Percentiles rank a stretch among this genome's conserved stretches.
Evolutionary conservation across 75 land plant species (phyloP).

Genomic region (Cunninghamia lanceolata): DNA sequence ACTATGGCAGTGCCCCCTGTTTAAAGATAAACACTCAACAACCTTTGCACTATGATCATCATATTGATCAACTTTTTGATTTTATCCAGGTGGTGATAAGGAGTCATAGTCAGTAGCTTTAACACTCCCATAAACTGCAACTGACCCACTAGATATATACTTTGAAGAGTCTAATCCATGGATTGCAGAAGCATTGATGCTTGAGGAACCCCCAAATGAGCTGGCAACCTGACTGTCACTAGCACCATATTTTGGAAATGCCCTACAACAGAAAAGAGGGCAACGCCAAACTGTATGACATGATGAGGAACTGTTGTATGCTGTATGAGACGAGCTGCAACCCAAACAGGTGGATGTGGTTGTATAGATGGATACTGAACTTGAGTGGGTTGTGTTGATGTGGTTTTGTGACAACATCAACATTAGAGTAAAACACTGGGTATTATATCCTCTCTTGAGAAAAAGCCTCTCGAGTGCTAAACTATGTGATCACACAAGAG

Average conservation of each 20-base stretch:
- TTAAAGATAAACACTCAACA: slow-evolving; percentile 53
- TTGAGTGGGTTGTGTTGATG: no score
- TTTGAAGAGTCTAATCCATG: slow-evolving; percentile 51
- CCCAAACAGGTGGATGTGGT: no score
- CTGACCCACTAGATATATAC: slow-evolving; percentile 36
- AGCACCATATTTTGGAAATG: slow-evolving; percentile 46
- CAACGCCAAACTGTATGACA: no score
- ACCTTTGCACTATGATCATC: slow-evolving; percentile 29
- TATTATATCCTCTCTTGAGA: no score
- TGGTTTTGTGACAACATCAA: no score
- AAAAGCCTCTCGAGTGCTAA: no score
- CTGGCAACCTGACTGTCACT: slow-evolving; percentile 21
- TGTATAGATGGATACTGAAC: no score
- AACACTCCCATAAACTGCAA: slow-evolving; percentile 36
- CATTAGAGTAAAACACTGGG: no score
- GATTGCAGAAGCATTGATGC: slow-evolving; percentile 26
- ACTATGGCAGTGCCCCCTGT: slow-evolving; percentile 52
- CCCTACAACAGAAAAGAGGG: not conserved
- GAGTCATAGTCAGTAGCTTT: slow-evolving; percentile 51
- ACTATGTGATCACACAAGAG: no score
- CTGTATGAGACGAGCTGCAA: no score
- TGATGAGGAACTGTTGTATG: no score
- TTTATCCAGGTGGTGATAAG: slow-evolving; percentile 53
- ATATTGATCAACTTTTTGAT: slow-evolving; percentile 57
- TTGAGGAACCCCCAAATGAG: not conserved